phyloP scores from a whole-genome alignment of 306 rosid genomes.

The Lupinus albus region DNA sequence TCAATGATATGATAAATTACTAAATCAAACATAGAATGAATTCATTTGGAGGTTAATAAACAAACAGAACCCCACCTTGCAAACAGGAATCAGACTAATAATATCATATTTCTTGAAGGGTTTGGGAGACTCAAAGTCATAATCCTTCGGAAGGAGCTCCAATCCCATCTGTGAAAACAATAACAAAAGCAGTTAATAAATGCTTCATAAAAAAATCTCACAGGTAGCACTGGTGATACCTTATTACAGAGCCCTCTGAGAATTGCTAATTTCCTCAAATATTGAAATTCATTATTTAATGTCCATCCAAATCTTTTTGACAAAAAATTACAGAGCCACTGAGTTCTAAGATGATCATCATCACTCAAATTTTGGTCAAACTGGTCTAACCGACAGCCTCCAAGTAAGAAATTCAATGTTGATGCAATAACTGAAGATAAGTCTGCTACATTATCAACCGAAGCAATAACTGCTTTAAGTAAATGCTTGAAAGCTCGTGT shows the following conservation, averaged over 20 bases:
- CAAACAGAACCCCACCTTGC: conserved; percentile 63
- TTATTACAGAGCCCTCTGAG: conserved; percentile 94
- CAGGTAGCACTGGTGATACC: conserved; percentile 50
- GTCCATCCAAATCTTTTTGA: conserved; percentile 87
- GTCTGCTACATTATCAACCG: conserved; percentile 59
- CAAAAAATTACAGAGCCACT: conserved; percentile 70
- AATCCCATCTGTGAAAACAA: conserved; percentile 77
- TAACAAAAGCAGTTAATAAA: conserved; percentile 12
- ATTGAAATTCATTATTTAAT: conserved; percentile 65
- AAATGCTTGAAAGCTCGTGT: conserved; percentile 97
- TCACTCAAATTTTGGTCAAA: conserved; percentile 46
- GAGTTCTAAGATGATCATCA: conserved; percentile 60
- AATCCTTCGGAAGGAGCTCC: conserved; percentile 92
- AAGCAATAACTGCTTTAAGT: conserved; percentile 85
- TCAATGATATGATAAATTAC: conserved; percentile 16
- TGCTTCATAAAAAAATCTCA: conserved; percentile 13
- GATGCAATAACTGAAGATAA: conserved; percentile 68
- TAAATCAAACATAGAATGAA: conserved; percentile 29
- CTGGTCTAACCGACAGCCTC: conserved; percentile 38
- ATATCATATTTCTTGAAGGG: conserved; percentile 83
- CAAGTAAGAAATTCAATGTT: conserved; percentile 74
- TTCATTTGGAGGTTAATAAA: not conserved
- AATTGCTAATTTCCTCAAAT: conserved; percentile 87
- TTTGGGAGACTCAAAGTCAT: conserved; percentile 82
- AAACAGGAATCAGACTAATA: conserved; percentile 90